These are phyloP conservation scores for Polytolypa hystricis DNA, from an alignment of 2,329 filamentous ascomycete species.

Conservation along the genomic window DNA sequence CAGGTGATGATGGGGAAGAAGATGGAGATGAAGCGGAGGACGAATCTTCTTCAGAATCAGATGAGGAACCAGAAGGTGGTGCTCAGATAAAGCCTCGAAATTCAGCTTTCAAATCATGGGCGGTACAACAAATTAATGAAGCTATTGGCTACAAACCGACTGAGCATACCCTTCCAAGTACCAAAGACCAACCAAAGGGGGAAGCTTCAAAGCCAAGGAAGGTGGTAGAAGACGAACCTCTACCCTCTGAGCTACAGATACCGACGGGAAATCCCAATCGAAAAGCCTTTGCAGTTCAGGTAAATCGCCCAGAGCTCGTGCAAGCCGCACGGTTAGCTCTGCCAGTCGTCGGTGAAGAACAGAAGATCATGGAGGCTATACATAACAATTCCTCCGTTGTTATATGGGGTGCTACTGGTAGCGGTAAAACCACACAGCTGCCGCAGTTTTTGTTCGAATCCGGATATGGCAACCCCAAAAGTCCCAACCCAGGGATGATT, in stretches of 20 bases:
- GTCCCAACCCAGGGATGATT: constrained; percentile 81
- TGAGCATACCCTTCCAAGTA: constrained; percentile 17
- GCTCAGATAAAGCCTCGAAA: constrained; percentile 25
- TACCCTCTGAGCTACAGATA: constrained; percentile 28
- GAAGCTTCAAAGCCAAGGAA: constrained; percentile 23
- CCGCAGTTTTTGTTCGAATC: constrained; percentile 94
- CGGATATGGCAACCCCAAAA: constrained; percentile 69
- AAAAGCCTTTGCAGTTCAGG: constrained; percentile 64
- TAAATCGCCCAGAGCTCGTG: constrained; percentile 60
- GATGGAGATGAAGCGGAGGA: constrained; percentile 23
- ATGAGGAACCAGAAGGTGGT: constrained; percentile 14
- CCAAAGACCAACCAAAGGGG: constrained; percentile 20
- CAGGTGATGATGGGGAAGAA: constrained; percentile 13
- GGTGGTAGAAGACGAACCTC: constrained; percentile 28
- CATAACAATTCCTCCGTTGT: constrained; percentile 84
- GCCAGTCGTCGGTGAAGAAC: constrained; percentile 88
- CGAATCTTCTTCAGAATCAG: constrained; percentile 19
- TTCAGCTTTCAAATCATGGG: constrained; percentile 89
- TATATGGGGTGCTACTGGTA: constrained; percentile 89
- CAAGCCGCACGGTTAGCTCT: constrained; percentile 68
- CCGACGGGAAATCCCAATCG: constrained; percentile 40
- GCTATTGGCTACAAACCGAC: constrained; percentile 58
- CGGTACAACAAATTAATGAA: constrained; percentile 72
- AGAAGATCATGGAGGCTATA: constrained; percentile 95
- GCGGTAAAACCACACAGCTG: constrained; percentile 93